Evolutionary conservation across 2,329 filamentous ascomycete species (phyloP).

Genomic region (Pseudogymnoascus sp.): DNA sequence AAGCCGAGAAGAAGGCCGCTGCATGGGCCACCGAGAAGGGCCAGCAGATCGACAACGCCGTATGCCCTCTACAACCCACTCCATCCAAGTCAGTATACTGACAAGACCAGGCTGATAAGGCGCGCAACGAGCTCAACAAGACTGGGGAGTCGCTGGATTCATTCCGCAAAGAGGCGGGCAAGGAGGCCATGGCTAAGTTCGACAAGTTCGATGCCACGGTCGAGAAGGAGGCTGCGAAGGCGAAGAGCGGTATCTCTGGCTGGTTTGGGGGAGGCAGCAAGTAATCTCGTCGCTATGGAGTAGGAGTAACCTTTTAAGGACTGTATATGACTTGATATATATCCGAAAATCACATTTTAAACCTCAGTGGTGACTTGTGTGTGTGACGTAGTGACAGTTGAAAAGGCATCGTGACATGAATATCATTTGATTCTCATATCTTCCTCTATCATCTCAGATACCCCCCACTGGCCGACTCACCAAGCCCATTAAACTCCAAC

Average conservation of each 20-base stretch:
- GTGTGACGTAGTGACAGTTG: not conserved
- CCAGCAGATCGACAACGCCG: slow-evolving; percentile 59
- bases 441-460: not conserved
- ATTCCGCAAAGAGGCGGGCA: slow-evolving; percentile 54
- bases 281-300: not conserved
- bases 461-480: not conserved
- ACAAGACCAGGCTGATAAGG: slow-evolving; percentile 46
- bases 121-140: slow-evolving; percentile 53
- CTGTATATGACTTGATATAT: not conserved
- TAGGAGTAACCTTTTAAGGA: not conserved
- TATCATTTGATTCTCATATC: slow-evolving; percentile 8
- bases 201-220: slow-evolving; percentile 79
- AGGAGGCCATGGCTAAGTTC: slow-evolving; percentile 61
- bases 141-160: slow-evolving; percentile 54
- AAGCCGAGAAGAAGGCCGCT: slow-evolving; percentile 58
- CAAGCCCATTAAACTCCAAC: not conserved
- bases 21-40: slow-evolving; percentile 54
- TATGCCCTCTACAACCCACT: slow-evolving; percentile 37
- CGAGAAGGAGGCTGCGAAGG: slow-evolving; percentile 68
- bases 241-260: slow-evolving; percentile 73
- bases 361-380: not conserved
- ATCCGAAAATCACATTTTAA: not conserved
- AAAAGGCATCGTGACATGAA: not conserved
- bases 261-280: slow-evolving; percentile 63
- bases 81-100: not conserved